phyloP scores from a whole-genome alignment of 768 basidiomycete genomes.

The Tylopilus sp. region DNA sequence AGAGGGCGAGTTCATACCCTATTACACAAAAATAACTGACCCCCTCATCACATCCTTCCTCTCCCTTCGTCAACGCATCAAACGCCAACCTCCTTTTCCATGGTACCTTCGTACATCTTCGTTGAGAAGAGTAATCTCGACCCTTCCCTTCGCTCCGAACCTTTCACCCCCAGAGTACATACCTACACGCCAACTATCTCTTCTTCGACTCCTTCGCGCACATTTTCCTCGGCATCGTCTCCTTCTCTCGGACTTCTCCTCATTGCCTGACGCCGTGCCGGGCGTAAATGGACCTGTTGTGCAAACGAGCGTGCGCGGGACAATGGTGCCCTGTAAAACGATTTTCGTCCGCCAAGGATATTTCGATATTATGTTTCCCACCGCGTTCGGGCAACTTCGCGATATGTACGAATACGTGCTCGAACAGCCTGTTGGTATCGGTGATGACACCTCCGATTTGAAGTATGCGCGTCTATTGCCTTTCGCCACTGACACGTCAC shows the following conservation, averaged over 20 bases:
- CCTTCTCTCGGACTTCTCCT: constrained; percentile 89
- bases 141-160: constrained; percentile 88
- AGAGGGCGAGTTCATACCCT: constrained; percentile 75
- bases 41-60: constrained; percentile 81
- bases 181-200: constrained; percentile 84
- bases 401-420: constrained; percentile 91
- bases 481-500: constrained; percentile 45
- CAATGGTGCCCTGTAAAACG: constrained; percentile 85
- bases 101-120: constrained; percentile 51
- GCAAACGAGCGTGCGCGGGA: constrained; percentile 84
- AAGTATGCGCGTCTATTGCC: constrained; percentile 46
- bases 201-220: constrained; percentile 76
- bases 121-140: constrained; percentile 61
- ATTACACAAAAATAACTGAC: constrained; percentile 84
- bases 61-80: constrained; percentile 56
- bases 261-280: constrained; percentile 79
- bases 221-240: constrained; percentile 93
- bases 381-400: constrained; percentile 75
- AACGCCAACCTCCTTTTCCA: constrained; percentile 55
- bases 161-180: constrained; percentile 85
- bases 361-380: constrained; percentile 99
- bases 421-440: constrained; percentile 45
- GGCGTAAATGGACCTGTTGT: constrained; percentile 80
- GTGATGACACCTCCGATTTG: constrained; percentile 16
- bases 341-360: constrained; percentile 92